Conservation (phyloP, 2,329 filamentous ascomycete genomes). For the Apiospora arundinis region DNA sequence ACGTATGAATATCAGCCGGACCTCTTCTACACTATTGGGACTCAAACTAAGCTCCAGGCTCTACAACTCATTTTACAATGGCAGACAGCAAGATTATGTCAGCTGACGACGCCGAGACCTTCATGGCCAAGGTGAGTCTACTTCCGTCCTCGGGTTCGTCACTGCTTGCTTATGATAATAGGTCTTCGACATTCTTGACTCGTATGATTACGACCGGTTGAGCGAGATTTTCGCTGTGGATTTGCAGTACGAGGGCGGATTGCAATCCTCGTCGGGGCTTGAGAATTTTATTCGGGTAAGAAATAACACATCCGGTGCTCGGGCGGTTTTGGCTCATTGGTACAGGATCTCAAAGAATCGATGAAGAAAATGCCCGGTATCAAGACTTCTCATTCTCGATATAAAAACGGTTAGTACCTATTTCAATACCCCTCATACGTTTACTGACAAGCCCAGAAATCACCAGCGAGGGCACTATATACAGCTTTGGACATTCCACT, state of each 20-base stretch:
- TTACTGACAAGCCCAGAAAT: conserved; percentile 15
- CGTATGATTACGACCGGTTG: conserved; percentile 21
- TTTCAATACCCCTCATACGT: neutral
- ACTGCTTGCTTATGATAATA: neutral
- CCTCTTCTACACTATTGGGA: neutral
- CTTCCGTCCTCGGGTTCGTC: too few relatives aligned
- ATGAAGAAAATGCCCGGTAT: conserved; percentile 17
- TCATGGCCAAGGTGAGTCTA: neutral
- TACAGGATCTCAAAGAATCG: conserved; percentile 5
- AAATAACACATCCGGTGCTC: neutral
- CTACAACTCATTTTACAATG: neutral
- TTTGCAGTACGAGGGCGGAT: conserved; percentile 19
- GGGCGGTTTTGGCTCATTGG: too few relatives aligned
- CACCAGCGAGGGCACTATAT: conserved; percentile 20
- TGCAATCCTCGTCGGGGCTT: conserved; percentile 2
- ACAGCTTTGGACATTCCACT: conserved; percentile 20
- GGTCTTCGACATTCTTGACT: conserved; percentile 22
- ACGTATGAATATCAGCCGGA: neutral
- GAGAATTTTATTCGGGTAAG: conserved; percentile 20
- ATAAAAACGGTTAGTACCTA: conserved; percentile 17
- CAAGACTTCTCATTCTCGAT: conserved; percentile 18
- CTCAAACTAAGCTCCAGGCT: conserved; percentile 4
- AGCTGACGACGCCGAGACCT: conserved; percentile 13
- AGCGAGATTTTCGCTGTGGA: conserved; percentile 13
- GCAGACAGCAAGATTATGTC: conserved; percentile 4